Base-by-base conservation (phyloP, 2,329 filamentous ascomycete genomes). In the Ceratocystis lukuohia region DNA sequence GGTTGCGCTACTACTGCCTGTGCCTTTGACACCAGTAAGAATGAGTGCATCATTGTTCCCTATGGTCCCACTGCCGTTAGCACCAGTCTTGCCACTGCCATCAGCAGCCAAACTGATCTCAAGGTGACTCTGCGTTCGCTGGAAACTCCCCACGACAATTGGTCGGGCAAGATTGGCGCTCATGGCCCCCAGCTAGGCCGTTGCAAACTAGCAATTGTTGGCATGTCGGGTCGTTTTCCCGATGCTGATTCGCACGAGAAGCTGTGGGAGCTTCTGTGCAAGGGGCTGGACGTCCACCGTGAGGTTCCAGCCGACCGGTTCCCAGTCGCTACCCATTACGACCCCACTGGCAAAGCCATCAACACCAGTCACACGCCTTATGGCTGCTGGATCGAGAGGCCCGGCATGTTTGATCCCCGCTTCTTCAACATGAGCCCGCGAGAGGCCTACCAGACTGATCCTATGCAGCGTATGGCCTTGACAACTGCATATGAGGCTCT, bases 341-440 rank as follows among this genome's bases (percentile, higher is more conserved):
- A 90, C 70, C 80, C 85, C 2, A 84, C 83, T 1, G 85, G 86
- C 5, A 87, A 87, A 71, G 80, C 77, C 46, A 84, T 84, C 73
- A 89, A 88, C 74, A 88, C 87, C 62, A 85, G 81, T 33, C 81
- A 86, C 70, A 87, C 86, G 1, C 85, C 84, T 12, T 89, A 83
- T 69, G 88, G 88, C 6, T 89, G 86, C 75, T 91, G 76, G 69
- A 75, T 90, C 65, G 82, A 89, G 45, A 80, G 89, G 64, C 87
- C 88, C 0, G 87, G 86, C 59, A 77, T 87, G 10, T 92, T 93
- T 70, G 89, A 93, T 71, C 83, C 87, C 1, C 79, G 83, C 0
- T 91, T 93, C 77, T 93, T 93, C 80, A 89, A 89, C 74, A 91
- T 93, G 80, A 91, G 88, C 45, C 88, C 89, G 0, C 82, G 86